These are phyloP conservation scores for Pseudonitzschia multistriata DNA, from an alignment of 108 stramenopile genomes.

Conservation along the genomic window DNA sequence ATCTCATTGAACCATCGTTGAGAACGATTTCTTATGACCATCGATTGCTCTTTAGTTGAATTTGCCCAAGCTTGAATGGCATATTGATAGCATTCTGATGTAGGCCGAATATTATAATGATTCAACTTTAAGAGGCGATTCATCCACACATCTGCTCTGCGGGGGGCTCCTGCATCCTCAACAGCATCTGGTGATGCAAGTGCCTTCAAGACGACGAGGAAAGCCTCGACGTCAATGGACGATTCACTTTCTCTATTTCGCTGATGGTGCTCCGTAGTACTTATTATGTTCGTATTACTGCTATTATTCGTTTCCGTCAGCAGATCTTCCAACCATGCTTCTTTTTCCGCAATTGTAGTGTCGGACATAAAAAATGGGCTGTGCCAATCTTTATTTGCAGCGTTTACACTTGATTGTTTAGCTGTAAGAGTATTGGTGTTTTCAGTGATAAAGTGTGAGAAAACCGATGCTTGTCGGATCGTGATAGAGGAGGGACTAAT, in stretches of 20 bases:
- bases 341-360: conserved; percentile 22
- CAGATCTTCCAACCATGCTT: conserved; percentile 27
- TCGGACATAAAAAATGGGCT: conserved; percentile 13
- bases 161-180: conserved; percentile 47
- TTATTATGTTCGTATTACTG: not conserved
- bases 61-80: conserved; percentile 76
- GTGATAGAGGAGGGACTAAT: not conserved
- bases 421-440: conserved; percentile 13
- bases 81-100: conserved; percentile 57
- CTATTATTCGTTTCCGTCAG: not conserved
- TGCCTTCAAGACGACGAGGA: conserved; percentile 52
- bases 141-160: conserved; percentile 61
- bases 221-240: conserved; percentile 47
- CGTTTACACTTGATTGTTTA: not conserved
- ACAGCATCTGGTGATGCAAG: conserved; percentile 33
- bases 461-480: not conserved
- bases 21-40: conserved; percentile 54
- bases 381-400: not conserved
- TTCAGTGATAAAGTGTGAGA: conserved; percentile 13
- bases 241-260: not conserved
- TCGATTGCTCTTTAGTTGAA: conserved; percentile 41
- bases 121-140: conserved; percentile 11
- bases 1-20: conserved; percentile 70
- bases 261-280: not conserved
- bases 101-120: conserved; percentile 37